These are phyloP conservation scores for Amyloporia xantha DNA, from an alignment of 768 basidiomycete species.

Conservation along the genomic window DNA sequence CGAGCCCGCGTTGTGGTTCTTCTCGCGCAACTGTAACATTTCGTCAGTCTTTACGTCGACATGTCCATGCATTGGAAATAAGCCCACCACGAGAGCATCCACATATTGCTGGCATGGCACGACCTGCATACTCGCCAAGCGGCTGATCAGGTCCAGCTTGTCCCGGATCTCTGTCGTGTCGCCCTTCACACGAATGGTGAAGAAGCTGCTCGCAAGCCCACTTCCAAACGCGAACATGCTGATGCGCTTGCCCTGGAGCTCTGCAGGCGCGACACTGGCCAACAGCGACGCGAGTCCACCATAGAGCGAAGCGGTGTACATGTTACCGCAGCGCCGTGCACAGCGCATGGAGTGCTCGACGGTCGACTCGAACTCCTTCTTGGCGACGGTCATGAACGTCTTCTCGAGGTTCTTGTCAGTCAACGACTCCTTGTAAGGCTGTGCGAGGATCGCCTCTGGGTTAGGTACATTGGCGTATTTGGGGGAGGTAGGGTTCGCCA, in stretches of 20 bases:
- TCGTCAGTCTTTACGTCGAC: conserved; percentile 3
- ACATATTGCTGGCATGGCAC: conserved; percentile 91
- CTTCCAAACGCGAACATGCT: conserved; percentile 96
- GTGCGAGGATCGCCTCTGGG: conserved; percentile 63
- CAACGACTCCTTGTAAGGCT: conserved; percentile 66
- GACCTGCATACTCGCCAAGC: conserved; percentile 82
- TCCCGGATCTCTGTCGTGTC: conserved; percentile 75
- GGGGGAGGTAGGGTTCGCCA: conserved; percentile 62
- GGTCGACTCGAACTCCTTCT: conserved; percentile 64
- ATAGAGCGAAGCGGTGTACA: conserved; percentile 96
- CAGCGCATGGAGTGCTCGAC: conserved; percentile 81
- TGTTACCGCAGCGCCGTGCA: conserved; percentile 91
- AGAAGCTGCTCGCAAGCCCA: conserved; percentile 95
- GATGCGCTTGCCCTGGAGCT: conserved; percentile 76
- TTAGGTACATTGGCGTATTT: conserved; percentile 65
- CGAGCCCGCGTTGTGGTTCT: too few relatives aligned
- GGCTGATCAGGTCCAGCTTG: conserved; percentile 75
- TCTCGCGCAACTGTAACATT: conserved; percentile 73
- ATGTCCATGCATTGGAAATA: conserved; percentile 5
- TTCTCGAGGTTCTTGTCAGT: conserved; percentile 96
- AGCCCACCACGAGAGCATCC: conserved; percentile 63
- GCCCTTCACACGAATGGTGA: conserved; percentile 78
- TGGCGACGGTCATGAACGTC: conserved; percentile 78
- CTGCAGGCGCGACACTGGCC: conserved; percentile 59
- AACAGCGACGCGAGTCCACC: conserved; percentile 89